Evolutionary conservation across 352 stramenopile genomes (phyloP), one percentile per base, ranked within the genome.

Genomic region (Phytophthora ohioensis): DNA sequence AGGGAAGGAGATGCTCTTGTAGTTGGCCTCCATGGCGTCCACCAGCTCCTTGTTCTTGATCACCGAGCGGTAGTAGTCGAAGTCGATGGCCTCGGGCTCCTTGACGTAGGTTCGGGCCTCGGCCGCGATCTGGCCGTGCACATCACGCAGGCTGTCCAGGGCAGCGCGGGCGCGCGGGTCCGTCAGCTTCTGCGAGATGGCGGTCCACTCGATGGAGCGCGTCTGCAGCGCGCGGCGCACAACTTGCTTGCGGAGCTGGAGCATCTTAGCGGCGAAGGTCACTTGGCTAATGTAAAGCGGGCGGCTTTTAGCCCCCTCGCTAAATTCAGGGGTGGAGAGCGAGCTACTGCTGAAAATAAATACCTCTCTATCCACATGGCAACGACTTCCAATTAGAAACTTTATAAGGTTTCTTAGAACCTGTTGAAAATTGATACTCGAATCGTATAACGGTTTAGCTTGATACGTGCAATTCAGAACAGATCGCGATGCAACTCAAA

Each of bases 1-100:
- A 15, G 88, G 88, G 81, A 92, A 95, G 43, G 76, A 74, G 66
- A 95, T 93, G 80, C 66, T 93, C 74, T 91, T 92, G 84, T 95
- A 95, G 77, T 93, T 95, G 56, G 84, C 68, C 80, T 94, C 88
- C 67, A 95, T 83, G 41, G 81, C 84, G 71, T 95, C 85, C 57
- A 95, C 88, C 41, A 95, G 83, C 48, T 93, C 86, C 81, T 95
- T 95, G 85, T 95, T 93, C 84, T 93, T 93, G 72, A 93, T 86
- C 46, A 95, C 72, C 63, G 84, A 91, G 71, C 85, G 87, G 79
- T 95, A 95, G 81, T 95, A 87, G 48, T 89, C 85, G 70, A 95
- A 95, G 84, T 93, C 87, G 63, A 95, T 95, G 36, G 86, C 71
- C 69, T 95, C 84, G 7, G 88, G 88, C 72, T 93, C 88, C 69